Conservation (phyloP, 2,329 filamentous ascomycete species). For the Aureobasidium sp. region DNA sequence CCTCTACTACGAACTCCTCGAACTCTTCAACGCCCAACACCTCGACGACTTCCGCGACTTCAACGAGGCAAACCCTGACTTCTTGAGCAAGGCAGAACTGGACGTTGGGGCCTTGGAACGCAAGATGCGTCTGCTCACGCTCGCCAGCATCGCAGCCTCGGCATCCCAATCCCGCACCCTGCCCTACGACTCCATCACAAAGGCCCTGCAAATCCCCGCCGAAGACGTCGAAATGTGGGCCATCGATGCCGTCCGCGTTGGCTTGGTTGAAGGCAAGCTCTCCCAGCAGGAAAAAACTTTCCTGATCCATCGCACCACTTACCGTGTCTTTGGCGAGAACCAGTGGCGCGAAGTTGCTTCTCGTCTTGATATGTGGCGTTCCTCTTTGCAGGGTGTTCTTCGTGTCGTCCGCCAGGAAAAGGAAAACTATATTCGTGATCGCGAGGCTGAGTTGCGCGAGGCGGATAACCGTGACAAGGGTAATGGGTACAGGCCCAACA, state of each 20-base stretch:
- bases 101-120: conserved; percentile 71
- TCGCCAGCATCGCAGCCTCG: conserved; percentile 80
- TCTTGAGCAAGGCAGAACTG: conserved; percentile 66
- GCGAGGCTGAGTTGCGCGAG: conserved; percentile 59
- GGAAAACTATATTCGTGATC: conserved; percentile 67
- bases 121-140: conserved; percentile 94
- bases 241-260: conserved; percentile 94
- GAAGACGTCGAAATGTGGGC: conserved; percentile 97
- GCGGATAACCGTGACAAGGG: conserved; percentile 17
- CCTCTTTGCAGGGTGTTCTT: conserved; percentile 71
- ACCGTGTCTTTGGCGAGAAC: conserved; percentile 95
- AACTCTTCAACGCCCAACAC: conserved; percentile 90
- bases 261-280: conserved; percentile 92
- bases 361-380: conserved; percentile 84
- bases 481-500: conserved; percentile 23
- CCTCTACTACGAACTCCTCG: conserved; percentile 82
- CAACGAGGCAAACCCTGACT: conserved; percentile 81
- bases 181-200: conserved; percentile 77
- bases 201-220: conserved; percentile 71
- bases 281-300: conserved; percentile 90
- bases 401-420: conserved; percentile 73
- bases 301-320: conserved; percentile 90
- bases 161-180: conserved; percentile 73
- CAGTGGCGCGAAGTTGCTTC: conserved; percentile 95
- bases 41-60: conserved; percentile 96